phyloP scores from a whole-genome alignment of 2,329 filamentous ascomycete species.

The Whalleya microplaca region DNA sequence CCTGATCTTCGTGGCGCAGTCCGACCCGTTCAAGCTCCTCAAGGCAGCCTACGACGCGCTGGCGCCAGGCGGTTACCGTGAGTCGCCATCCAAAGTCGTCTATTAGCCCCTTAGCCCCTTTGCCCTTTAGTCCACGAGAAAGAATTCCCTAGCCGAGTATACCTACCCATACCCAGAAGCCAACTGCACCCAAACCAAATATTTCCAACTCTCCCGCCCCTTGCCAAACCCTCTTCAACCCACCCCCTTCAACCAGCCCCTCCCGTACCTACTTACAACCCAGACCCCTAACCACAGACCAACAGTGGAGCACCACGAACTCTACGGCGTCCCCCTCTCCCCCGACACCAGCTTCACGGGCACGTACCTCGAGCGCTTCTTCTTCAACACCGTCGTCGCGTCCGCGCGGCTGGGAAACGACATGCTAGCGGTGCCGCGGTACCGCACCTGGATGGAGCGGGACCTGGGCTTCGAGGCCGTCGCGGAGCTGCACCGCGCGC shows the following conservation, averaged over 20 bases:
- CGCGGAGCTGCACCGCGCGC: constrained; percentile 5
- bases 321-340: constrained; percentile 9
- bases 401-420: constrained; percentile 1
- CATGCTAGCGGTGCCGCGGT: constrained; percentile 4
- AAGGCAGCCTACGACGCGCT: constrained; percentile 9
- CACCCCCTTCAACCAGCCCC: too few relatives aligned
- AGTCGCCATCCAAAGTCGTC: too few relatives aligned
- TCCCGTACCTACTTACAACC: too few relatives aligned
- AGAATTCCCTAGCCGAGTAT: too few relatives aligned
- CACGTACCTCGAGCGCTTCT: constrained; percentile 6
- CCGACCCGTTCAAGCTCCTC: constrained; percentile 3
- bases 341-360: constrained; percentile 3
- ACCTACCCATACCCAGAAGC: too few relatives aligned
- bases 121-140: too few relatives aligned
- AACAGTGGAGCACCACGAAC: constrained; percentile 9
- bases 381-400: constrained; percentile 3
- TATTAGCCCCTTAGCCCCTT: too few relatives aligned
- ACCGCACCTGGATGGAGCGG: constrained; percentile 8
- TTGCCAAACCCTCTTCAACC: too few relatives aligned
- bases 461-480: constrained; percentile 9
- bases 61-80: constrained; percentile 12
- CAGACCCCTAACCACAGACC: too few relatives aligned
- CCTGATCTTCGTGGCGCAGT: constrained; percentile 8
- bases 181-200: too few relatives aligned
- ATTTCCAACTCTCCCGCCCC: too few relatives aligned